Conservation (phyloP, 1,284 basidiomycete species). For the Pseudozyma sp. region DNA sequence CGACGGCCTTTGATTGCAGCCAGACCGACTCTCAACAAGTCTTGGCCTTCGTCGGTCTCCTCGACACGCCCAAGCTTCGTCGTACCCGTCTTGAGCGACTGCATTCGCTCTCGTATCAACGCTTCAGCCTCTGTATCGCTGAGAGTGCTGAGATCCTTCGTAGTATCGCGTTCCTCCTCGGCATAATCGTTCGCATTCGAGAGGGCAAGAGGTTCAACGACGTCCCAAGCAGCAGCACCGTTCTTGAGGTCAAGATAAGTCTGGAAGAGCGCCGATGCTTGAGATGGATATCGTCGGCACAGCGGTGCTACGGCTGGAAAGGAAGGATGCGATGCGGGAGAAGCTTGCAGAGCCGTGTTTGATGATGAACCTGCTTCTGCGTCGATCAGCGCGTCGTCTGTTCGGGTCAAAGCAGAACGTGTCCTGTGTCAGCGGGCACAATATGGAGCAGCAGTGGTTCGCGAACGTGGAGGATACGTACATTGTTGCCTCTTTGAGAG, state of each 20-base stretch:
- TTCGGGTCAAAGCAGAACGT: not conserved
- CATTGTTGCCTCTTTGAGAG: conserved; percentile 42
- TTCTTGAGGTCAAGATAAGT: conserved; percentile 66
- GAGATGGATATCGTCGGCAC: conserved; percentile 55
- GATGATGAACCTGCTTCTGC: conserved; percentile 21
- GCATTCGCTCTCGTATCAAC: conserved; percentile 8
- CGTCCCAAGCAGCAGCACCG: conserved; percentile 56
- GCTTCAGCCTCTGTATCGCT: conserved; percentile 27
- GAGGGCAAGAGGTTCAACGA: conserved; percentile 39
- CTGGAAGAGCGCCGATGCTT: conserved; percentile 65
- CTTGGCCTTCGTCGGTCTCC: not conserved
- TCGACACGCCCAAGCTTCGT: conserved; percentile 8
- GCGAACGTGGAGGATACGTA: conserved; percentile 2
- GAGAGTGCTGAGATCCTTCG: conserved; percentile 13
- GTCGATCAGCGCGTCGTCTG: conserved; percentile 33
- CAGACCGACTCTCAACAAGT: conserved; percentile 5
- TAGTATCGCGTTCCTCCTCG: not conserved
- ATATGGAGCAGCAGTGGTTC: not conserved
- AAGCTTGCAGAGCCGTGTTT: not conserved
- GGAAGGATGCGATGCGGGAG: conserved; percentile 35
- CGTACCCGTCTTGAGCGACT: not conserved
- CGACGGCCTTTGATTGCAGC: conserved; percentile 41
- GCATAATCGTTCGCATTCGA: not conserved
- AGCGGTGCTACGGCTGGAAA: conserved; percentile 40
- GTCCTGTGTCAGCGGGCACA: too few species aligned